Conservation (phyloP, 2,329 filamentous ascomycete species). For the Trichoderma aggressivum region DNA sequence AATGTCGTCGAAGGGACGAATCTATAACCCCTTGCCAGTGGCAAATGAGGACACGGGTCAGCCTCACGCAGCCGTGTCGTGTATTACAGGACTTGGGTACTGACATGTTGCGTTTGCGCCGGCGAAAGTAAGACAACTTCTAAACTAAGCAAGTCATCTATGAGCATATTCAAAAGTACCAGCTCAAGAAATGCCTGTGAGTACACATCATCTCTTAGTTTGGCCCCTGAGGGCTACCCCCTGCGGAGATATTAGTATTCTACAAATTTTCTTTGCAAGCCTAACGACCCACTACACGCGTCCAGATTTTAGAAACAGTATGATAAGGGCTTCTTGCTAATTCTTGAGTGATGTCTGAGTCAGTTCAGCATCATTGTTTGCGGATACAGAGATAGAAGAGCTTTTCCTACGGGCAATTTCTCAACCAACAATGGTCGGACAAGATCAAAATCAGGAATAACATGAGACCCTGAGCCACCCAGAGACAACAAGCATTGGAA, state of each 20-base stretch:
- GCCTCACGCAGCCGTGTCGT: not conserved
- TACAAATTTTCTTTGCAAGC: not conserved
- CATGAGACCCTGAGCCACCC: not conserved
- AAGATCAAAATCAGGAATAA: not conserved
- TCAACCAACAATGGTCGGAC: not conserved
- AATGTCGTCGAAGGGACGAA: not conserved
- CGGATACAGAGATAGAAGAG: not conserved
- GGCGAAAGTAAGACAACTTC: not conserved
- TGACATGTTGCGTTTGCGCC: not conserved
- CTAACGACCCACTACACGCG: not conserved
- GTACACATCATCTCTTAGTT: not conserved
- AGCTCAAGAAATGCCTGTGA: not conserved
- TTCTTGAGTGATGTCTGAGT: not conserved
- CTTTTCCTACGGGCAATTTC: not conserved
- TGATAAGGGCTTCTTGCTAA: not conserved
- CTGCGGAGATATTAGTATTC: not conserved
- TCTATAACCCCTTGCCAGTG: not conserved
- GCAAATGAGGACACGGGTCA: not conserved
- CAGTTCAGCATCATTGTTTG: not conserved
- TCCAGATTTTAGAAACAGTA: not conserved
- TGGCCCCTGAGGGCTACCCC: not conserved
- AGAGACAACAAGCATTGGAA: not conserved
- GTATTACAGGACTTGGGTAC: not conserved
- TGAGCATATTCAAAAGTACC: not conserved
- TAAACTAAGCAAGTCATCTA: not conserved